These are phyloP conservation scores for Zygotorulaspora sp. DNA, from an alignment of 805 yeast species.

Conservation along the genomic window DNA sequence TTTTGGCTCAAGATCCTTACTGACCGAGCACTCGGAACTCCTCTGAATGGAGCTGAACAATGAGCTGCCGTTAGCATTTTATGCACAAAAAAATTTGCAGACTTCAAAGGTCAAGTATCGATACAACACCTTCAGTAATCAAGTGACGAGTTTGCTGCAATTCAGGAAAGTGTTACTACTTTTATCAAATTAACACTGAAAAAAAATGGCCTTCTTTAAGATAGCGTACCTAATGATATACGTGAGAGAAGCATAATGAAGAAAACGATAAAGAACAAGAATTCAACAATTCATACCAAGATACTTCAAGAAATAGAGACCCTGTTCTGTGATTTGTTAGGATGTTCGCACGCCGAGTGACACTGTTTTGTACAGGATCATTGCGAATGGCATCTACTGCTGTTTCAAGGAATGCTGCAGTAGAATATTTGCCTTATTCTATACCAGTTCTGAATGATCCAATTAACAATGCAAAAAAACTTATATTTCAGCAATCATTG, in stretches of 20 bases:
- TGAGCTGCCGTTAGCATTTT: constrained; percentile 5
- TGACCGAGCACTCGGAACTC: constrained; percentile 3
- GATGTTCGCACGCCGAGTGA: constrained; percentile 13
- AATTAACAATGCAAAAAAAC: background rate
- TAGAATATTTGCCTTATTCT: too few relatives aligned
- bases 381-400: constrained; percentile 1
- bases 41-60: constrained; percentile 2
- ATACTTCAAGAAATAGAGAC: too few relatives aligned
- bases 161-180: too few relatives aligned
- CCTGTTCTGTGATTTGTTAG: constrained; percentile 3
- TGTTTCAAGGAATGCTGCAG: background rate
- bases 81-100: too few relatives aligned
- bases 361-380: constrained; percentile 8
- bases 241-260: too few relatives aligned
- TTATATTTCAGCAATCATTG: background rate
- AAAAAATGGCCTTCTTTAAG: too few relatives aligned
- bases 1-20: constrained; percentile 11
- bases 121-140: too few relatives aligned
- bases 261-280: too few relatives aligned
- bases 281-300: too few relatives aligned
- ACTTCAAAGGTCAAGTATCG: too few relatives aligned
- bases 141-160: too few relatives aligned
- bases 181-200: too few relatives aligned
- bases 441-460: background rate
- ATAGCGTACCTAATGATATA: background rate